Evolutionary conservation across 352 stramenopile genomes (phyloP), one percentile per base, ranked within the genome.

Genomic region (Phytophthora hybrid): DNA sequence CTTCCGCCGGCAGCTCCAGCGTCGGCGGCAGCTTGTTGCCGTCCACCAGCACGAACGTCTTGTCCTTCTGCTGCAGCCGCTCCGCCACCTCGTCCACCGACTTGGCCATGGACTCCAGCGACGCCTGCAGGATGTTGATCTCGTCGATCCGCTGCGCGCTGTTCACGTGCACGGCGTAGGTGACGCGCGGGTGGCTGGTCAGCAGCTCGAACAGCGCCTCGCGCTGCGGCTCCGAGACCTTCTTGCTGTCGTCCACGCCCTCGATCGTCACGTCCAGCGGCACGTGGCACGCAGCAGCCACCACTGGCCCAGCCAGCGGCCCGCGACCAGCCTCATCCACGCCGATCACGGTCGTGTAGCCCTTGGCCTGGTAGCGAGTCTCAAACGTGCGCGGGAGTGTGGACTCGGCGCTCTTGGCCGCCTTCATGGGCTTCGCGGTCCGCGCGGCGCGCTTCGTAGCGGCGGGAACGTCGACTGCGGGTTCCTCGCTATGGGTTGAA

Each of bases 71-170:
- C n/a, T 73, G 66, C 18, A 82, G 46, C 5, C 60, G 44, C 34
- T 67, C 59, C 23, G 68, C 72, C 29, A 98, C 78, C 31, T 77
- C 74, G 34, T 95, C 80, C 23, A 97, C 92, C 4, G 92, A 93
- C 69, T 97, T 90, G 56, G 79, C 79, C 98, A 99, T 99, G 11
- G 87, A 97, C 73, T 98, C 87, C 46, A 99, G 82, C 14, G 97
- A 99, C 18, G 98, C 97, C 87, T 99, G 97, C 32, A 99, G 82
- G 78, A 99, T 99, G 80, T 99, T 99, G 71, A 99, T 98, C 84
- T 99, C 90, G 80, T 99, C 98, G 81, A 99, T 99, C 4, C 90
- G 80, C 62, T 91, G 75, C 9, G 87, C 73, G 31, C 79, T 92
- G 51, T 86, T 90, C 26, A 91, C 76, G 70, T 93, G 85, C 9